phyloP scores from a whole-genome alignment of 164 flowering plant genomes.

The Tetracentron sinense region DNA sequence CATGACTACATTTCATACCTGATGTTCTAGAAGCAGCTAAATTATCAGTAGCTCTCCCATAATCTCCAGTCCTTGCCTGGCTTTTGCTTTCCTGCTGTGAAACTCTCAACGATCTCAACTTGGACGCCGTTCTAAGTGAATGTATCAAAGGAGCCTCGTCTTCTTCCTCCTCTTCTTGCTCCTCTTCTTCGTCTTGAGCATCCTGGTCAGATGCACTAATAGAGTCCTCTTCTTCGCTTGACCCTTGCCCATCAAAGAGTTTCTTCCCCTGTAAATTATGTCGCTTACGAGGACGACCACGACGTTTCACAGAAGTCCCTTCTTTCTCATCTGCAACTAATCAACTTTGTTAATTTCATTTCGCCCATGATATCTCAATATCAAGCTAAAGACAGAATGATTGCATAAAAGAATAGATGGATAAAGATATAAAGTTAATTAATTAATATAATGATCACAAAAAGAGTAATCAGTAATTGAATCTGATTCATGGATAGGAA shows the following conservation, averaged over 20 bases:
- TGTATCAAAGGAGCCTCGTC: slow-evolving; percentile 70
- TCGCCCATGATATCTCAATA: not conserved
- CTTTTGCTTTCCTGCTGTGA: slow-evolving; percentile 47
- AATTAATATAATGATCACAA: no score
- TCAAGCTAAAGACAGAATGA: not conserved
- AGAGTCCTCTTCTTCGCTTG: slow-evolving; percentile 84
- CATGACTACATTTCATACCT: slow-evolving; percentile 41
- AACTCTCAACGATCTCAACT: slow-evolving; percentile 59
- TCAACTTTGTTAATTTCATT: not conserved
- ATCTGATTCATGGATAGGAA: no score
- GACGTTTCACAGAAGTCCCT: slow-evolving; percentile 43
- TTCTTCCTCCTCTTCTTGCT: slow-evolving; percentile 52
- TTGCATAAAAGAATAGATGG: not conserved
- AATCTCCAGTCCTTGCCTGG: slow-evolving; percentile 22
- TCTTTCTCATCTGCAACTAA: slow-evolving; percentile 70
- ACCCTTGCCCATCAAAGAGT: slow-evolving; percentile 76
- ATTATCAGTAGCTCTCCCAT: slow-evolving; percentile 30
- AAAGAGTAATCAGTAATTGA: no score
- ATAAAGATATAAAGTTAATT: no score
- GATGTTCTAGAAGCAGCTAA: slow-evolving; percentile 39
- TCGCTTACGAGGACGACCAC: slow-evolving; percentile 76
- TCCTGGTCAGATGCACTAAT: slow-evolving; percentile 81
- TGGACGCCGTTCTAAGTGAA: slow-evolving; percentile 59
- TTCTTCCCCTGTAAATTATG: slow-evolving; percentile 70
- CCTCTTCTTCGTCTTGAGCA: slow-evolving; percentile 49